Percentiles rank a stretch among this genome's conserved stretches.
Conservation (phyloP, 1,284 basidiomycete genomes). For the Psilocybe mexicana region DNA sequence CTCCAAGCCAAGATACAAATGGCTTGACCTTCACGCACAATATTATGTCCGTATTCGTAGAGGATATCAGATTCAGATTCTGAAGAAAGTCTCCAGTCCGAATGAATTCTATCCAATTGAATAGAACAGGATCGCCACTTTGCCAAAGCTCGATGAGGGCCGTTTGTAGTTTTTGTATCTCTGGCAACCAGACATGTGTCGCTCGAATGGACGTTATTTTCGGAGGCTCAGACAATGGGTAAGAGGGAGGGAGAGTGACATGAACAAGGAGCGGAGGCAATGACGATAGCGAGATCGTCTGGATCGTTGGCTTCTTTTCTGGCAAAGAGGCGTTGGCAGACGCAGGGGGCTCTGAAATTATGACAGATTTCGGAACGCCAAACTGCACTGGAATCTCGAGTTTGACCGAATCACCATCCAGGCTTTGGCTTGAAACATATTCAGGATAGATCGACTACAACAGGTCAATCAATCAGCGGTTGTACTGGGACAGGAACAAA, state of each 20-base stretch:
- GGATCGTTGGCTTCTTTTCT: constrained; percentile 18
- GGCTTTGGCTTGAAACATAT: constrained; percentile 48
- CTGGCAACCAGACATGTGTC: constrained; percentile 61
- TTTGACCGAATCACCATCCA: constrained; percentile 39
- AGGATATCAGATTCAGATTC: constrained; percentile 30
- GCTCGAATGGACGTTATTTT: constrained; percentile 54
- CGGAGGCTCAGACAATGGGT: constrained; percentile 58
- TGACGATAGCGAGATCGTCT: constrained; percentile 35
- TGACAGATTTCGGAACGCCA: constrained; percentile 37
- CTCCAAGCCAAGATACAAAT: constrained; percentile 6
- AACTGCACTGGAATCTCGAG: constrained; percentile 69
- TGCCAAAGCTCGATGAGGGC: constrained; percentile 57
- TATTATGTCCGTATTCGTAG: constrained; percentile 35
- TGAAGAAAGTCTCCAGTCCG: constrained; percentile 62
- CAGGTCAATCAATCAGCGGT: not conserved
- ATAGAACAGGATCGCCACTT: constrained; percentile 60
- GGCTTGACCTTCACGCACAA: constrained; percentile 37
- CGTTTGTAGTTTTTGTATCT: constrained; percentile 36
- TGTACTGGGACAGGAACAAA: not conserved
- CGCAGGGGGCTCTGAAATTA: constrained; percentile 32
- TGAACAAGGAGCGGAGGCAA: constrained; percentile 66
- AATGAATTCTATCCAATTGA: constrained; percentile 70
- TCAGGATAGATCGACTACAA: constrained; percentile 73
- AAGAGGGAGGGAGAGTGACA: constrained; percentile 53
- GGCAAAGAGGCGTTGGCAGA: constrained; percentile 1